Evolutionary conservation across 2,329 filamentous ascomycete species (phyloP).

Genomic region (Penicillium sp.): DNA sequence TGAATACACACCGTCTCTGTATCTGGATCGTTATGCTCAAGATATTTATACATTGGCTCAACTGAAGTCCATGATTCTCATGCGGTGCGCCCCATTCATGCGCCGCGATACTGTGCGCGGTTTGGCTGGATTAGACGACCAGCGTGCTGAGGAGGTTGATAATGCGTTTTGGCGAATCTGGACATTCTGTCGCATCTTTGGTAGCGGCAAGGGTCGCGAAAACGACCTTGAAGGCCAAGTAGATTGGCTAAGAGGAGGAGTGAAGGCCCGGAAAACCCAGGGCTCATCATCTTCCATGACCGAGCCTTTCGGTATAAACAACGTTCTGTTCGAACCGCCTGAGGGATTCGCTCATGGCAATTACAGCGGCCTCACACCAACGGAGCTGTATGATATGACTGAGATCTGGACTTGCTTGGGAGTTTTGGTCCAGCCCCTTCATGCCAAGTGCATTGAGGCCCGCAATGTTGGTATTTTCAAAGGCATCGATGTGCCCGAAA

Average conservation of each 20-base stretch:
- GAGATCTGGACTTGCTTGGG: constrained; percentile 65
- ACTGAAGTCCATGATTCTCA: constrained; percentile 58
- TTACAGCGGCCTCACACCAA: constrained; percentile 52
- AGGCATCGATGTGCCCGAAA: constrained; percentile 50
- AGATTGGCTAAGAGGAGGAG: constrained; percentile 63
- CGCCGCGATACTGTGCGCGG: constrained; percentile 58
- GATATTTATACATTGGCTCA: constrained; percentile 57
- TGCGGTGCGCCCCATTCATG: constrained; percentile 57
- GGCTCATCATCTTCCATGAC: constrained; percentile 46
- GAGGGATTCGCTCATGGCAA: constrained; percentile 62
- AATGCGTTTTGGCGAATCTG: constrained; percentile 66
- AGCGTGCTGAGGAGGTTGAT: constrained; percentile 55
- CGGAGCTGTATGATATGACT: constrained; percentile 64
- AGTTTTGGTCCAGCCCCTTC: constrained; percentile 57
- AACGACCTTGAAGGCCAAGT: constrained; percentile 61
- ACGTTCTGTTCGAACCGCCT: constrained; percentile 57
- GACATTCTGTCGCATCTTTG: constrained; percentile 67
- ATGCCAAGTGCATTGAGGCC: constrained; percentile 56
- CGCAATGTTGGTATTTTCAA: constrained; percentile 59
- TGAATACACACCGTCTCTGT: constrained; percentile 56
- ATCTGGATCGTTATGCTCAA: constrained; percentile 52
- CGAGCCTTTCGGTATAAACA: constrained; percentile 52
- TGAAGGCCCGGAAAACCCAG: constrained; percentile 49
- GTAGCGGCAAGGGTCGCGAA: constrained; percentile 58
- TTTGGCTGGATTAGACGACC: constrained; percentile 49